phyloP scores from a whole-genome alignment of 225 moss, liverwort and hornwort genomes.

The Physcomitrellopsis africana region DNA sequence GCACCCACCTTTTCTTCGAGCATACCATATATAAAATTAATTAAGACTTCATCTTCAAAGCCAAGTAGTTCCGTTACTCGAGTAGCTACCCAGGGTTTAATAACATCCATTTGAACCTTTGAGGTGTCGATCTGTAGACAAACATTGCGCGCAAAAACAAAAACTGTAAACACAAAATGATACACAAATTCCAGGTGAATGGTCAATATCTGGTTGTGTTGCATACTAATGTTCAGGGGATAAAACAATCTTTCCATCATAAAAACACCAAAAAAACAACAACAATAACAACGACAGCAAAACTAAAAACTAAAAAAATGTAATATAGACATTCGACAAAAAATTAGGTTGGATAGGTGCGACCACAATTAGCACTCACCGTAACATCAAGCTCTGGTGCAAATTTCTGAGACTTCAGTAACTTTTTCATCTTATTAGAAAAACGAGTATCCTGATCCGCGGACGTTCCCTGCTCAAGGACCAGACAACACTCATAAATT shows the following conservation, averaged over 20 bases:
- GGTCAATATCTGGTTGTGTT: slow-evolving; percentile 10
- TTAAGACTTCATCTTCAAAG: slow-evolving; percentile 96
- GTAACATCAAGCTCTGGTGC: slow-evolving; percentile 89
- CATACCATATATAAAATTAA: slow-evolving; percentile 97
- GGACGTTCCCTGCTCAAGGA: slow-evolving; percentile 83
- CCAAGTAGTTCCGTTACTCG: slow-evolving; percentile 93
- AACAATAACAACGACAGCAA: too few relatives aligned
- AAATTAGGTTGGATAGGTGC: not conserved
- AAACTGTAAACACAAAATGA: slow-evolving; percentile 13
- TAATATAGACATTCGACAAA: not conserved
- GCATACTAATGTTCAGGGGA: too few relatives aligned
- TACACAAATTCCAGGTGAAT: not conserved
- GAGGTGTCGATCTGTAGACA: slow-evolving; percentile 80
- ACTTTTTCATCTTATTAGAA: slow-evolving; percentile 98
- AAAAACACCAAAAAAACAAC: too few relatives aligned
- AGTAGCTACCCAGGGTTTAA: slow-evolving; percentile 97
- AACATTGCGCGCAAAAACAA: not conserved
- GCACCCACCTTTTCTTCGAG: slow-evolving; percentile 91
- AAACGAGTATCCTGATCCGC: slow-evolving; percentile 99
- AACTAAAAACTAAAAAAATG: not conserved
- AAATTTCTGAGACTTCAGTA: slow-evolving; percentile 96
- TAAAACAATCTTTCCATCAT: too few relatives aligned
- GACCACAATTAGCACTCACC: slow-evolving; percentile 50
- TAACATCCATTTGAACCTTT: slow-evolving; percentile 98
- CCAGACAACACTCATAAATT: slow-evolving; percentile 15